These are phyloP conservation scores for Forsythia suspensa DNA, from an alignment of 257 asterid species.

Conservation along the genomic window DNA sequence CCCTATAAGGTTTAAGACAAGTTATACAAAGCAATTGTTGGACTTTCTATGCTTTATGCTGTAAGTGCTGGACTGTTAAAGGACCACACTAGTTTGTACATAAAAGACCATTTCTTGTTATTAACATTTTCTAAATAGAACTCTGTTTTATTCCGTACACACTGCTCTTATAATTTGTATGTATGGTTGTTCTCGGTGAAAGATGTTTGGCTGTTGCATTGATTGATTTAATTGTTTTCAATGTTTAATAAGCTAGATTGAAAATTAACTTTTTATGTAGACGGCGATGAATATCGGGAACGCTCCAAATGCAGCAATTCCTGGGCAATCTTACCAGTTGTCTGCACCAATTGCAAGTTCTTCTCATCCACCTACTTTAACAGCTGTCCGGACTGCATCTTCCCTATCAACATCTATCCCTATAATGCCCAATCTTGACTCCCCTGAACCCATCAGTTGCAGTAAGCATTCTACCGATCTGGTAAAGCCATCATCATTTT, in stretches of 20 bases:
- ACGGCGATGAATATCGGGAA: constrained; percentile 50
- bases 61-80: too few relatives aligned
- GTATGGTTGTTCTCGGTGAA: neutral
- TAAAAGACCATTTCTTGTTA: too few relatives aligned
- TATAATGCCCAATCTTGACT: constrained; percentile 36
- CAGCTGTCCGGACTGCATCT: constrained; percentile 36
- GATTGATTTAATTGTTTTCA: neutral
- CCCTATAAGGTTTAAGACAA: too few relatives aligned
- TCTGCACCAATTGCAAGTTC: constrained; percentile 35
- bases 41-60: too few relatives aligned
- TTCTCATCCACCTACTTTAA: constrained; percentile 32
- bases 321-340: constrained; percentile 49
- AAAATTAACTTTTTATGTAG: constrained; percentile 33
- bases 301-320: constrained; percentile 36
- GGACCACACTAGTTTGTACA: too few relatives aligned
- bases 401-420: constrained; percentile 35
- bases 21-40: too few relatives aligned
- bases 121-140: too few relatives aligned
- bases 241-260: constrained; percentile 10
- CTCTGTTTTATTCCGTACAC: too few relatives aligned
- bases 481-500: constrained; percentile 84
- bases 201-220: neutral
- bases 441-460: constrained; percentile 26
- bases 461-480: constrained; percentile 56
- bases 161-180: too few relatives aligned